Evolutionary conservation across 83 land plant species (phyloP), one percentile per base, ranked within the genome.

Genomic region (Picea mariana): DNA sequence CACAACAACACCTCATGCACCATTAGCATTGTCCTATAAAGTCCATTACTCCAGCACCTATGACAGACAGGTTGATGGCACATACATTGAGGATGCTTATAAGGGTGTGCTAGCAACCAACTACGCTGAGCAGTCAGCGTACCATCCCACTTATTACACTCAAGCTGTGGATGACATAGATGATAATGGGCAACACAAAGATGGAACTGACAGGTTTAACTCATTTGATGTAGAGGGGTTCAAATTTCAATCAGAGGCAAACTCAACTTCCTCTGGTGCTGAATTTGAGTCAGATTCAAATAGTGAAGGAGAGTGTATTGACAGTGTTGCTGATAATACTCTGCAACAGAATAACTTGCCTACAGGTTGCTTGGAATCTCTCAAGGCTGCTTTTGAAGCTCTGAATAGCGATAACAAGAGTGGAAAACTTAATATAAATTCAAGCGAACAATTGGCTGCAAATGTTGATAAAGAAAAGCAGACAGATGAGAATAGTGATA

Each of bases 351-450:
- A 52, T 61, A 80, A 67, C 68, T 67, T 85, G 47, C 72, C 81
- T 58, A 81, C 84, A 55, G 87, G 69, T 18, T 82, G 69, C 58
- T 80, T 91, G 81, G 85, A 69, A 67, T 86, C 91, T 6, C 81
- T 92, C 58, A 89, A 90, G 79, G 90, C 88, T 81, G 86, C 92
- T 63, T 94, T 92, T 85, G 90, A 84, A 67, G 90, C 91, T 40
- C 83, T 94, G 26, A 62, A 85, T 68, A 87, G 86, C 18, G 83
- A 77, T 49, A 23, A 49, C 31, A 78, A 78, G 2, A 82, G 21
- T 78, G 59, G 7, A 24, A 78, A 78, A 60, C 6, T 17, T 12
- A 21, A 49, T 13, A 3, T 16, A 75, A 47, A 47, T 23, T 49
- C 78, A 75, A 49, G 24, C 6, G 13, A 75, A 16, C 59, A 75